Percentiles rank a stretch among this genome's conserved stretches.
Evolutionary conservation across 192 early-diverging fungal species (phyloP).

Genomic region (Radiomyces spectabilis): DNA sequence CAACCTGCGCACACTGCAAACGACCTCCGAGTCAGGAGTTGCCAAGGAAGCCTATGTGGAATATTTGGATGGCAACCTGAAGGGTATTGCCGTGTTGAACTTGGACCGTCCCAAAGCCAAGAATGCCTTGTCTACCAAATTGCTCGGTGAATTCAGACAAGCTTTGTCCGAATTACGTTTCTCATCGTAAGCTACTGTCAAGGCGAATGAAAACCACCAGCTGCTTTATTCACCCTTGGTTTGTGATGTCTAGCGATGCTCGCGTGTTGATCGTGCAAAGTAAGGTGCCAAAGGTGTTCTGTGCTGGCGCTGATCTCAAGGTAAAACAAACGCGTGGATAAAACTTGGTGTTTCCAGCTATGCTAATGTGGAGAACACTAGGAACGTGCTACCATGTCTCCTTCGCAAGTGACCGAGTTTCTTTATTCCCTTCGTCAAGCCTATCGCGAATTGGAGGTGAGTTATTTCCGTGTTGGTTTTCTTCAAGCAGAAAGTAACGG

Average conservation of each 20-base stretch:
- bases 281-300: slow-evolving; percentile 77
- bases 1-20: too few species aligned
- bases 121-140: slow-evolving; percentile 82
- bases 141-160: slow-evolving; percentile 63
- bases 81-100: slow-evolving; percentile 72
- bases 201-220: background rate
- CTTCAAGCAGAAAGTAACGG: background rate
- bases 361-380: too few species aligned
- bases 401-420: slow-evolving; percentile 70
- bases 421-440: slow-evolving; percentile 67
- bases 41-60: slow-evolving; percentile 39
- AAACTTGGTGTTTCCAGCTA: too few species aligned
- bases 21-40: background rate
- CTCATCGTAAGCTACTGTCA: slow-evolving; percentile 40
- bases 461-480: background rate
- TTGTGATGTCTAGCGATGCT: slow-evolving; percentile 32
- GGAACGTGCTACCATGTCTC: slow-evolving; percentile 79
- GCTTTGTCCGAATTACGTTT: slow-evolving; percentile 58
- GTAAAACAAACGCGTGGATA: slow-evolving; percentile 38
- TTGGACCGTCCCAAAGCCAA: slow-evolving; percentile 79
- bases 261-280: slow-evolving; percentile 80
- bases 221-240: background rate
- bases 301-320: slow-evolving; percentile 93
- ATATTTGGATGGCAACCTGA: slow-evolving; percentile 21
- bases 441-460: slow-evolving; percentile 78